Percentiles rank a stretch among this genome's conserved stretches.
Evolutionary conservation across 2,329 filamentous ascomycete species (phyloP).

Genomic region (Penicillium expansum): DNA sequence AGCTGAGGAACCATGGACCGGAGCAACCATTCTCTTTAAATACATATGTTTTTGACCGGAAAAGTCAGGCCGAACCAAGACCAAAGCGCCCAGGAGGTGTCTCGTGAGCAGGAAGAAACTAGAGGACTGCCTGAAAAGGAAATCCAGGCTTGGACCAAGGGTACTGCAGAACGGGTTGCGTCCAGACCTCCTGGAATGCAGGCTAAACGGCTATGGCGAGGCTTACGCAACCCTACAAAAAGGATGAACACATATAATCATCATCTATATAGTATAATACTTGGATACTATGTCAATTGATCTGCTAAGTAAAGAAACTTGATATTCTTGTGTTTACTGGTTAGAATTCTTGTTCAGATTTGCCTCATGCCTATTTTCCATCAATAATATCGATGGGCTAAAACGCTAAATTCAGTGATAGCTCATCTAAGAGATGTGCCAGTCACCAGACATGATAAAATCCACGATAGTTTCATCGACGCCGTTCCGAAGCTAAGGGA

Average conservation of each 20-base stretch:
- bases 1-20: not conserved
- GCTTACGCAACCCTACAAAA: not conserved
- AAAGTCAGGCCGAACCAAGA: not conserved
- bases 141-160: constrained; percentile 7
- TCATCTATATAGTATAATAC: not conserved
- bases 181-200: constrained; percentile 5
- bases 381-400: not conserved
- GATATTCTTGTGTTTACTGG: not conserved
- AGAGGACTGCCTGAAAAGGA: constrained; percentile 1
- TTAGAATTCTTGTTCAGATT: not conserved
- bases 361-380: not conserved
- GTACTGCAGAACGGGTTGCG: not conserved
- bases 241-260: not conserved
- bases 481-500: not conserved
- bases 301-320: not conserved
- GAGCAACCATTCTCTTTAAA: constrained; percentile 2
- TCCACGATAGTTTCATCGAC: not conserved
- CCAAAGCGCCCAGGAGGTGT: not conserved
- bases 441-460: constrained; percentile 2
- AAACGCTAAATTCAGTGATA: not conserved
- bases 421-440: not conserved
- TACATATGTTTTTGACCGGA: not conserved
- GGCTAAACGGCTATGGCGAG: constrained; percentile 5
- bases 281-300: not conserved
- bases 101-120: constrained; percentile 9